phyloP scores from a whole-genome alignment of 1,139 yeast species.

The Protomyces gravidus region DNA sequence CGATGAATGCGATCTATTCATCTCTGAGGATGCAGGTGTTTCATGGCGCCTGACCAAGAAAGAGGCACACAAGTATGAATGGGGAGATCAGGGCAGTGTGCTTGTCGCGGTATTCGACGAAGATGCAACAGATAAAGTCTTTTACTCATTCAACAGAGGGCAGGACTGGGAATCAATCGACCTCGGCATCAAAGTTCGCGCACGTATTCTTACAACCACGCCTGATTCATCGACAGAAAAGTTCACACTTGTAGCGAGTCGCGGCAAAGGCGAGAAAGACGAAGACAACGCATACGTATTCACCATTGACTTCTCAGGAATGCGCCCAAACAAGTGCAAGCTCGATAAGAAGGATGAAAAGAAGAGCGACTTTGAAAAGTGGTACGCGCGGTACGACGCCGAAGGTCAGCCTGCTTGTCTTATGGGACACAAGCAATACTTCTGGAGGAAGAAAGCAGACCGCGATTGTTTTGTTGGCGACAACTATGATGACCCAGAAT shows the following conservation, averaged over 20 bases:
- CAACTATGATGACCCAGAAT: constrained; percentile 55
- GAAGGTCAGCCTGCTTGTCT: constrained; percentile 56
- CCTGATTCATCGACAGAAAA: constrained; percentile 70
- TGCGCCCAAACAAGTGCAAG: constrained; percentile 44
- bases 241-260: constrained; percentile 54
- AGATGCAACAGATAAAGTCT: constrained; percentile 37
- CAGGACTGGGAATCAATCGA: constrained; percentile 54
- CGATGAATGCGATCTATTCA: constrained; percentile 44
- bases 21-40: constrained; percentile 75
- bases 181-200: constrained; percentile 50
- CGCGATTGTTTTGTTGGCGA: constrained; percentile 66
- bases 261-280: constrained; percentile 38
- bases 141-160: constrained; percentile 74
- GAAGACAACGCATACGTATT: constrained; percentile 39
- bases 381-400: constrained; percentile 57
- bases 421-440: constrained; percentile 67
- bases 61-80: constrained; percentile 55
- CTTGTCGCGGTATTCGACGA: constrained; percentile 56
- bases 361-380: constrained; percentile 60
- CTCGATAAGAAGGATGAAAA: constrained; percentile 50
- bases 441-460: constrained; percentile 61
- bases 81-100: constrained; percentile 79
- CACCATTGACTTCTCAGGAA: constrained; percentile 59
- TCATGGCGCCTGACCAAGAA: constrained; percentile 61
- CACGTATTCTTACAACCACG: constrained; percentile 53